Evolutionary conservation across 176 grass and related monocot species (phyloP), one percentile per base, ranked within the genome.

Genomic region (Eremochloa ophiuroides): DNA sequence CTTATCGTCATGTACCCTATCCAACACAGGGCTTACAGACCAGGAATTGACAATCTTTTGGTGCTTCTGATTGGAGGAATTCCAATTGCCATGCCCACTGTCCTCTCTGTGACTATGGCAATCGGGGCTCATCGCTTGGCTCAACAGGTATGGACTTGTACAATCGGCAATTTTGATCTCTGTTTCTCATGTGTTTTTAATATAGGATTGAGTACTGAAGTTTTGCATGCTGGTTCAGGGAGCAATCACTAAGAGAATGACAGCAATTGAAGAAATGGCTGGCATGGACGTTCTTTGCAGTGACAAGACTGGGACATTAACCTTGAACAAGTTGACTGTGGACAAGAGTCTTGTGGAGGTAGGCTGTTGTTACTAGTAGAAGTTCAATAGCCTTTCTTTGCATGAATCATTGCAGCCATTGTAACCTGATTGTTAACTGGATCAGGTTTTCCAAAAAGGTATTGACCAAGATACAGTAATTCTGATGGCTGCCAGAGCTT

Each of bases 201-300:
- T 69, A 66, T 25, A n/a, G 61, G 46, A 74, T 25, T 66, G 23
- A 55, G 15, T 78, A 20, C 71, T 70, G 48, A 74, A 74, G 48
- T 23, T 43, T 64, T 85, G 17, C 69, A 23, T 74, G 37, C 40
- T 85, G 47, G 22, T 91, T 44, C 83, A 97, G 94, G 94, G 94
- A 62, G 91, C 94, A 71, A 97, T 97, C 46, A 93, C 94, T 74
- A 97, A 97, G 88, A 87, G 94, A 75, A 97, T 97, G 94, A 97
- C 94, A 59, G 94, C 94, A 51, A 97, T 97, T 78, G 94, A 97
- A 86, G 94, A 97, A 87, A 97, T 97, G 94, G 91, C 94, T 58
- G 91, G 94, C 33, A 97, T 97, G 94, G 94, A 97, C 70, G 91
- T 97, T 73, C 94, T 97, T 40, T 97, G 94, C 82, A 97, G 94